Percentiles rank a stretch among this genome's conserved stretches.
phyloP scores from a whole-genome alignment of 73 alveolate species.

The Tetrahymena borealis region DNA sequence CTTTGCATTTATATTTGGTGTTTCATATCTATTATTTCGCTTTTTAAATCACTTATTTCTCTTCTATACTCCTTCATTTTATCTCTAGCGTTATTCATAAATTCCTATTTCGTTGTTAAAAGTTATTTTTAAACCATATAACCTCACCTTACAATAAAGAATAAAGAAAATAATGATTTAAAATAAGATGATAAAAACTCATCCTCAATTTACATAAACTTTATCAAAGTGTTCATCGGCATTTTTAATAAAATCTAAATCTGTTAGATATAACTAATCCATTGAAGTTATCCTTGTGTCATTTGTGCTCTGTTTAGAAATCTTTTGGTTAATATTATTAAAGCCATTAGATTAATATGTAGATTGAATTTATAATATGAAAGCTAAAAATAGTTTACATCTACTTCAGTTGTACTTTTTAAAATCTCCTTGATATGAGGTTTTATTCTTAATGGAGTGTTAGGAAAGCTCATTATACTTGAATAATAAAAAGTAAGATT shows the following conservation, averaged over 20 bases:
- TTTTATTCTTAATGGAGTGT: not conserved
- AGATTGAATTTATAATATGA: not conserved
- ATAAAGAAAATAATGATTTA: no score
- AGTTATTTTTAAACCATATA: no score
- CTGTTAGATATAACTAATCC: not conserved
- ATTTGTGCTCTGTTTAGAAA: not conserved
- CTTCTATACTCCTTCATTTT: not conserved
- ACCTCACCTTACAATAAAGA: no score
- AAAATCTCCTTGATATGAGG: not conserved
- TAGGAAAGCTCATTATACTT: not conserved
- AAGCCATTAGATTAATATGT: not conserved
- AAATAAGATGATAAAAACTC: no score
- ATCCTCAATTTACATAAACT: not conserved
- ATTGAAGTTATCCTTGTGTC: not conserved
- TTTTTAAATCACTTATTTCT: not conserved
- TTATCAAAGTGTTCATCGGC: not conserved
- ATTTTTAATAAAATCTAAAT: not conserved
- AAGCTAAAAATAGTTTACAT: not conserved
- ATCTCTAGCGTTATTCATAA: not conserved
- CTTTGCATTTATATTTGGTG: not conserved
- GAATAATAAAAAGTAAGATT: not conserved
- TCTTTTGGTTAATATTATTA: no score
- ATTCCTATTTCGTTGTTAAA: not conserved
- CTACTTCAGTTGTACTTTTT: not conserved
- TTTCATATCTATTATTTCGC: not conserved